Conservation (phyloP, 73 alveolate genomes). For the Stentor coeruleus region DNA sequence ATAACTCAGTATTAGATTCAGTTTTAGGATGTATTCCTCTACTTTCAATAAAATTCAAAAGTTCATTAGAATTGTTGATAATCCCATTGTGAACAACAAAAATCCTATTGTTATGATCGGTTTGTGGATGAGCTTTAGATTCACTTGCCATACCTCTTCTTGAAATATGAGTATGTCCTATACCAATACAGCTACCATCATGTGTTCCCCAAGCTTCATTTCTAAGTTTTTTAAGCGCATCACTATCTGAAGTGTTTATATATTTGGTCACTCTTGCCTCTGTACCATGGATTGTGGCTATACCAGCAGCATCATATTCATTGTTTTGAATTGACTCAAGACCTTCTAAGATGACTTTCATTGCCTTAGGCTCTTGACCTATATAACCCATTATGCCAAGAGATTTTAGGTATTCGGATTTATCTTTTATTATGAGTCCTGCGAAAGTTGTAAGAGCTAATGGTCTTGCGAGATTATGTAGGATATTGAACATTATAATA, state of each 20-base stretch:
- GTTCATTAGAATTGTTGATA: slow-evolving; percentile 59
- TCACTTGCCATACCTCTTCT: slow-evolving; percentile 86
- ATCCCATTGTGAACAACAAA: slow-evolving; percentile 81
- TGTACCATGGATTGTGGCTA: slow-evolving; percentile 67
- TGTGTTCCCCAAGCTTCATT: slow-evolving; percentile 60
- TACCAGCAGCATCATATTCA: slow-evolving; percentile 90
- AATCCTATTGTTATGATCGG: slow-evolving; percentile 55
- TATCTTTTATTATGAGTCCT: too few relatives aligned
- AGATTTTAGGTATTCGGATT: too few relatives aligned
- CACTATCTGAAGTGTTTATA: background rate
- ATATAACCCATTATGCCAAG: slow-evolving; percentile 83
- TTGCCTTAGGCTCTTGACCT: slow-evolving; percentile 68
- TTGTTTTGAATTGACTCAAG: slow-evolving; percentile 66
- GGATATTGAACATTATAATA: too few relatives aligned
- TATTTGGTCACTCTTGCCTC: too few relatives aligned
- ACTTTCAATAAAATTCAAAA: slow-evolving; percentile 42
- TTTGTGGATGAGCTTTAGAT: slow-evolving; percentile 88
- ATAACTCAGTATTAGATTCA: slow-evolving; percentile 78
- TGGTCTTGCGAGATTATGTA: too few relatives aligned
- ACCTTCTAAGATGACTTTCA: slow-evolving; percentile 64
- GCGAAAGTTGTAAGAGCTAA: too few relatives aligned
- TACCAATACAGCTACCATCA: slow-evolving; percentile 56
- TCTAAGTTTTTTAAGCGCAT: too few relatives aligned
- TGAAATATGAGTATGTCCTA: slow-evolving; percentile 94
- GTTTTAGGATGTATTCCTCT: slow-evolving; percentile 54